A percentile compares a stretch with the other conserved stretches of the same genome.
Evolutionary conservation across 208 protist species (phyloP).

Genomic region (Crithidia mellificae): DNA sequence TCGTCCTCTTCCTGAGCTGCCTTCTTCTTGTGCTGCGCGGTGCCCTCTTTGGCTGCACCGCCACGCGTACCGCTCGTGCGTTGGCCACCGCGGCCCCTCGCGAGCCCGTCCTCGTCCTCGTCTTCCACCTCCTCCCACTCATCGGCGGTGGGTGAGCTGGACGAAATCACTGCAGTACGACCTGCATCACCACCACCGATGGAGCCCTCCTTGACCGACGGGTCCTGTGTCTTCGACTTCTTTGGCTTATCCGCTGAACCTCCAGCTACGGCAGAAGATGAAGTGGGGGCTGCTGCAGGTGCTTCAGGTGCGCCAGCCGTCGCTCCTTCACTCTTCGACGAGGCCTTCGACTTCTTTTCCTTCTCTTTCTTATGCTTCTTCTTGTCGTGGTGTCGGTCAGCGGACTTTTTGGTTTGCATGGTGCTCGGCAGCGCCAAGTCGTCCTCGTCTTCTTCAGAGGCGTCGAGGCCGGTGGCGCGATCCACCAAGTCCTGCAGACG

Average conservation of each 20-base stretch:
- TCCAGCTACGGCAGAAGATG: background rate
- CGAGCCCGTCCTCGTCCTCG: conserved; percentile 5
- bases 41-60: background rate
- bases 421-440: conserved; percentile 28
- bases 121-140: conserved; percentile 35
- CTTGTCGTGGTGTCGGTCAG: conserved; percentile 26
- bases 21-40: background rate
- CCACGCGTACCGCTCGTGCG: background rate
- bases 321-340: background rate
- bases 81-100: no score
- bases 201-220: no score
- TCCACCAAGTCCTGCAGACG: conserved; percentile 77
- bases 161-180: background rate
- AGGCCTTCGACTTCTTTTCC: no score
- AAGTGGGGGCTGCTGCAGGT: background rate
- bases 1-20: background rate
- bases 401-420: conserved; percentile 27
- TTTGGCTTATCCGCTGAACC: background rate
- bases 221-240: background rate
- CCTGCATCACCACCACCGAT: no score
- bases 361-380: conserved; percentile 8
- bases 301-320: no score
- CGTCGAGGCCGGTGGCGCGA: conserved; percentile 70
- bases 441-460: conserved; percentile 22
- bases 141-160: background rate